phyloP scores from a whole-genome alignment of 1,139 yeast species.

The Candida tetrigidarum region DNA sequence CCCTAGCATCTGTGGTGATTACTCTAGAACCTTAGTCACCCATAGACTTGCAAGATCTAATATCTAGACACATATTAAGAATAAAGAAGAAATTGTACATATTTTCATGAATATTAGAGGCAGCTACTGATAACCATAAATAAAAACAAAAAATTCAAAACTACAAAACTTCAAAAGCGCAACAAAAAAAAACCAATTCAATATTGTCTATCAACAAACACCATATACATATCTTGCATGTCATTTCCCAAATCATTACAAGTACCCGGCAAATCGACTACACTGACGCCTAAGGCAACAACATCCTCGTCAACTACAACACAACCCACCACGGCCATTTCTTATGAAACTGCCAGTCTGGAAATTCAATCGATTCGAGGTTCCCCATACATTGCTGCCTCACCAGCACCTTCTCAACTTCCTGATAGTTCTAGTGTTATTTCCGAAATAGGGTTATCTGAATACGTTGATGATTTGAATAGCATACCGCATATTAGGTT shows the following conservation, averaged over 20 bases:
- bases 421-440: conserved; percentile 11
- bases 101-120: too few relatives aligned
- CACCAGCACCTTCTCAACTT: conserved; percentile 3
- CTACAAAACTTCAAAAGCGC: too few relatives aligned
- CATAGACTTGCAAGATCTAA: too few relatives aligned
- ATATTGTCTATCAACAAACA: too few relatives aligned
- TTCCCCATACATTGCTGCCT: conserved; percentile 11
- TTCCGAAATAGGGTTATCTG: conserved; percentile 12
- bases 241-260: conserved; percentile 8
- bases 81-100: too few relatives aligned
- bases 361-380: conserved; percentile 13
- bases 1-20: too few relatives aligned
- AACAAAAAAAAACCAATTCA: conserved; percentile 1
- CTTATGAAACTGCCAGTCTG: conserved; percentile 16
- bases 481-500: conserved; percentile 5
- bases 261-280: conserved; percentile 9
- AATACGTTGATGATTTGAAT: conserved; percentile 12
- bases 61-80: too few relatives aligned
- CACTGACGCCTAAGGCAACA: conserved; percentile 8
- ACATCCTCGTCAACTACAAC: conserved; percentile 7
- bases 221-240: too few relatives aligned
- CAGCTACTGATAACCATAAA: too few relatives aligned
- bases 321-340: conserved; percentile 15
- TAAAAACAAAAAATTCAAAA: too few relatives aligned
- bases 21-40: too few relatives aligned